phyloP scores from a whole-genome alignment of 805 yeast genomes.

The Maudiozyma serrabonitensis region DNA sequence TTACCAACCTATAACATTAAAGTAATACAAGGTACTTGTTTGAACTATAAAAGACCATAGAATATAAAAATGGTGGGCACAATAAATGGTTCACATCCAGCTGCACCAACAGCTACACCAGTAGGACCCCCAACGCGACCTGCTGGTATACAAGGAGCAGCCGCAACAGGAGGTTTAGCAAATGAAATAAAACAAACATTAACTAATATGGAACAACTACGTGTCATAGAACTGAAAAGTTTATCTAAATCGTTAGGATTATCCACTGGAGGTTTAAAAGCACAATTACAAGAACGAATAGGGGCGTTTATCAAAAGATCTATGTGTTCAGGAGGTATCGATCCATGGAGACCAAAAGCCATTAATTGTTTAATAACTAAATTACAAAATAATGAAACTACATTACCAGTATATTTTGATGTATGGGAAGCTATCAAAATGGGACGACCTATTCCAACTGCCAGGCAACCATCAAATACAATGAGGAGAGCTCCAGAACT shows the following conservation, averaged over 20 bases:
- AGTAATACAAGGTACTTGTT: no score
- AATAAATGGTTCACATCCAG: no score
- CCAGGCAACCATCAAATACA: no score
- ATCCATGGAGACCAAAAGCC: conserved; percentile 37
- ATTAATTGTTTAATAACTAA: conserved; percentile 36
- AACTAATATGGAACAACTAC: conserved; percentile 29
- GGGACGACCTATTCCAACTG: conserved; percentile 2
- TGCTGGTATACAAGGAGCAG: not conserved
- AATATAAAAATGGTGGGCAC: not conserved
- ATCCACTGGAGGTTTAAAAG: conserved; percentile 48
- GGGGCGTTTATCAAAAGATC: conserved; percentile 37
- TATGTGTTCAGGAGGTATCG: conserved; percentile 30
- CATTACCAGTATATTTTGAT: conserved; percentile 32
- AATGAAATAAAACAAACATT: conserved; percentile 28
- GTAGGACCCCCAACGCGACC: not conserved
- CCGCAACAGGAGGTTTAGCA: conserved; percentile 19
- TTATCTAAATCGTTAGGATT: conserved; percentile 43
- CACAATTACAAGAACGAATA: conserved; percentile 48
- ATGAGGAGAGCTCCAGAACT: no score
- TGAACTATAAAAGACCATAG: no score
- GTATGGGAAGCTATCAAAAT: conserved; percentile 16
- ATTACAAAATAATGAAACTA: conserved; percentile 26
- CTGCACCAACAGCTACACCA: no score
- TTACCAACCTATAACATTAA: no score
- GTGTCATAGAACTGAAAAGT: conserved; percentile 44